Base-by-base conservation (phyloP, 148 eudicot species). In the Polygonum aviculare region DNA sequence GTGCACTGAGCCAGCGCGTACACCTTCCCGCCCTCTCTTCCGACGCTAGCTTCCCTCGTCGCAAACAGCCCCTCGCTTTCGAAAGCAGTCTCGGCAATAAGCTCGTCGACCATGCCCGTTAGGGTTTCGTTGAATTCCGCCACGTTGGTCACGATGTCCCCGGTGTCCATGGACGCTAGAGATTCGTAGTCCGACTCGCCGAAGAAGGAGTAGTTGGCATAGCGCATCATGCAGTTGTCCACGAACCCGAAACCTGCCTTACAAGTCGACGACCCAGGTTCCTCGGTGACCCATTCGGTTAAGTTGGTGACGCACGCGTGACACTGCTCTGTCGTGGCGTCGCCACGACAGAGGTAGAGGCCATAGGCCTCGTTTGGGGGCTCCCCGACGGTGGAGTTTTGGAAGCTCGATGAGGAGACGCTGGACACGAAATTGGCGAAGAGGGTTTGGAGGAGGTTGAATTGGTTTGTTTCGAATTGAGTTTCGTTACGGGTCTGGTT, bases 1-100 rank as follows among this genome's bases (percentile, higher is more conserved):
- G 83, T 82, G 67, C 90, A 87, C 76, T 83, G 84, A 2, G 70
- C 87, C 40, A 81, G 36, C 10, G 73, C 80, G 57, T 77, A 77
- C 52, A 67, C 44, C 19, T 67, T 67, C 21, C 14, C 45, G 2
- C 6, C 11, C 0, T 38, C 69, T 1, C 9, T 45, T 10, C 72
- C 45, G 41, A 26, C 45, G 21, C 19, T 67, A 2, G 16, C 38
- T 5, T 67, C 72, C 38, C 11, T 14, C 45, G 72, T 67, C 21
- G 44, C 72, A 62, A 62, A 62, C 69, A 14, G 6, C 0, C 21
- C 21, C 5, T 8, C 31, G 69, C 69, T 62, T 5, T 62, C 9
- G 0, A 4, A n/a, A 54, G 3, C 38, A 26, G 18, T 38, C 4
- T 31, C 38, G 12, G 10, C 1, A 7, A 57, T 21, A 2, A 57